Base-by-base conservation (phyloP, 352 stramenopile genomes). In the Nothophytophthora sp. region DNA sequence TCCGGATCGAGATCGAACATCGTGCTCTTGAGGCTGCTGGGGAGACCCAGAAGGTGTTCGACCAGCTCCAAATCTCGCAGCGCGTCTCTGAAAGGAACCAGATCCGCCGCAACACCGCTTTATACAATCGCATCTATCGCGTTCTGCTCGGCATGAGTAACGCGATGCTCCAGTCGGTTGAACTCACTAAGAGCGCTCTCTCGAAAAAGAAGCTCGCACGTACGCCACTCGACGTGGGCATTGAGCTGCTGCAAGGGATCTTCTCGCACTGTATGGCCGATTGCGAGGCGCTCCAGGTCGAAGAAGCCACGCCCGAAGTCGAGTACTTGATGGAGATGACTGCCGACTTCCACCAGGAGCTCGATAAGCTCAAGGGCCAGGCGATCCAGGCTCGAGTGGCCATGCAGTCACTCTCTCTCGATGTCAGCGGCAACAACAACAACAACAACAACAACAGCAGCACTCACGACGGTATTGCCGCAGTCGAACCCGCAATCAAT, bases 291-390 rank as follows among this genome's bases (percentile, higher is more conserved):
- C 20, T 60, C 12, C 22, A 56, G 0, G 42, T 44, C 0, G 39
- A 62, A 18, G 65, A 73, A 18, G 40, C 37, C 12, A 32, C 28
- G n/a, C 46, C 60, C 0, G 42, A 68, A 10, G 45, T 70, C 8
- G 43, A 50, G 1, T 52, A 72, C 12, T 18, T 89, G 7, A 33
- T 71, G 4, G 60, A 80, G 16, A 71, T 69, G 25, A 45, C 73
- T 0, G 35, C 52, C 0, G 25, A 63, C 4, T 89, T 89, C 38
- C 53, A 64, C 9, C 50, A 69, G 15, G 73, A 87, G 27, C 50
- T 87, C 12, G 55, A 63, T 0, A 81, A 82, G 24, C 66, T 87
- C 6, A 81, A 76, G 34, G 60, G 72, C 15, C 75, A 89, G 37
- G 63, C 73, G 12, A 57, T 63, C 13, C 80, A 69, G n/a, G 19